These are phyloP conservation scores for Psilocybe azurescens DNA, from an alignment of 768 basidiomycete species.

Conservation along the genomic window DNA sequence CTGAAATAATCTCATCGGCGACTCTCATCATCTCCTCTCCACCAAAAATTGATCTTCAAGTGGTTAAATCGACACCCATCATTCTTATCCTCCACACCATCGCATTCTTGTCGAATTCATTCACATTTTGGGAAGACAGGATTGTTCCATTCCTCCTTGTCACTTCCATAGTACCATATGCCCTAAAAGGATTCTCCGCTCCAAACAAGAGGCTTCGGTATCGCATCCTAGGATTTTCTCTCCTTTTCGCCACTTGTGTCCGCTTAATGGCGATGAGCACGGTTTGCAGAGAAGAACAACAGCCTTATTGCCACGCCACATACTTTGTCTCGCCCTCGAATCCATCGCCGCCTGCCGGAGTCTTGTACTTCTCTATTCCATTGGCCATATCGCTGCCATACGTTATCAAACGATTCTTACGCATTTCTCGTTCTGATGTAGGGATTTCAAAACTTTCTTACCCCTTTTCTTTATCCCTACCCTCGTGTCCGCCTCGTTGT, in stretches of 20 bases:
- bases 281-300: slow-evolving; percentile 94
- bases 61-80: slow-evolving; percentile 41
- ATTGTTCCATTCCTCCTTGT: slow-evolving; percentile 77
- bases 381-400: slow-evolving; percentile 61
- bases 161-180: slow-evolving; percentile 62
- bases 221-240: slow-evolving; percentile 77
- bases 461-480: slow-evolving; percentile 61
- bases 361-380: slow-evolving; percentile 63
- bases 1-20: slow-evolving; percentile 51
- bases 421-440: slow-evolving; percentile 72
- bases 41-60: slow-evolving; percentile 35
- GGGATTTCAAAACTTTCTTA: slow-evolving; percentile 73
- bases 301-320: slow-evolving; percentile 86
- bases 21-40: slow-evolving; percentile 47
- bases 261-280: slow-evolving; percentile 84
- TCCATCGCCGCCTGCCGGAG: slow-evolving; percentile 64
- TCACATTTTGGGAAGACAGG: slow-evolving; percentile 97
- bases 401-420: slow-evolving; percentile 58
- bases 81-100: slow-evolving; percentile 71
- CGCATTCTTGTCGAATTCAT: slow-evolving; percentile 91
- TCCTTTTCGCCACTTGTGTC: slow-evolving; percentile 67
- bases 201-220: slow-evolving; percentile 71
- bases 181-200: slow-evolving; percentile 67
- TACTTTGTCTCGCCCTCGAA: slow-evolving; percentile 82
- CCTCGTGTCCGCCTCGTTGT: slow-evolving; percentile 61